Conservation (phyloP, 306 rosid species). For the Begonia fuchsioides region DNA sequence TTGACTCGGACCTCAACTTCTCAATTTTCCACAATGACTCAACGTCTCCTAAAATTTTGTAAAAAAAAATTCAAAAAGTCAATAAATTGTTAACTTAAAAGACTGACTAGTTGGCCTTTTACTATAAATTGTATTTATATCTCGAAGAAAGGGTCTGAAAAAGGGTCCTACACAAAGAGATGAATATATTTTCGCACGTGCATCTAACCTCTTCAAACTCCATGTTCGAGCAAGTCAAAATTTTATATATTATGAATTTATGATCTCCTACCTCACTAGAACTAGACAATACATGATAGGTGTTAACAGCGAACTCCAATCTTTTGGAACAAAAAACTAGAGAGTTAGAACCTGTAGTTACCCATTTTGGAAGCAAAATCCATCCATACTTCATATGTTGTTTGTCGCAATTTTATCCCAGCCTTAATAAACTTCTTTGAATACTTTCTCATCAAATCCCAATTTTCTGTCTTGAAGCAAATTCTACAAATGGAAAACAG, state of each 20-base stretch:
- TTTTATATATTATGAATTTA: not conserved
- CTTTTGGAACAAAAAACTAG: not conserved
- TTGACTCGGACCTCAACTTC: constrained; percentile 52
- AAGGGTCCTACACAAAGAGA: not conserved
- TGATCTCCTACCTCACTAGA: not conserved
- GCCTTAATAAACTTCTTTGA: constrained; percentile 50
- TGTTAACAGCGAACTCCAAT: no score
- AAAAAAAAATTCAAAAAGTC: not conserved
- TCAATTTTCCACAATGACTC: constrained; percentile 61
- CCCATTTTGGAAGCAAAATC: constrained; percentile 71
- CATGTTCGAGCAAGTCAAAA: not conserved
- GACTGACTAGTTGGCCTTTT: not conserved
- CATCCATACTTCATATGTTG: constrained; percentile 63
- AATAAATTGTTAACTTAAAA: not conserved
- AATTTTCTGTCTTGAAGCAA: constrained; percentile 49
- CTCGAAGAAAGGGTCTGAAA: not conserved
- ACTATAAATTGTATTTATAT: not conserved
- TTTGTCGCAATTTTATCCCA: constrained; percentile 63
- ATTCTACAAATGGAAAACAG: constrained; percentile 47
- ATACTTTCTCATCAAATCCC: constrained; percentile 67
- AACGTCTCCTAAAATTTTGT: constrained; percentile 41
- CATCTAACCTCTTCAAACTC: not conserved
- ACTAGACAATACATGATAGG: no score
- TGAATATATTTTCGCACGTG: not conserved
- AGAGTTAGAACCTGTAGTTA: constrained; percentile 8